Evolutionary conservation across 2,329 filamentous ascomycete species (phyloP), one percentile per base, ranked within the genome.

Genomic region (Botrytis porri): DNA sequence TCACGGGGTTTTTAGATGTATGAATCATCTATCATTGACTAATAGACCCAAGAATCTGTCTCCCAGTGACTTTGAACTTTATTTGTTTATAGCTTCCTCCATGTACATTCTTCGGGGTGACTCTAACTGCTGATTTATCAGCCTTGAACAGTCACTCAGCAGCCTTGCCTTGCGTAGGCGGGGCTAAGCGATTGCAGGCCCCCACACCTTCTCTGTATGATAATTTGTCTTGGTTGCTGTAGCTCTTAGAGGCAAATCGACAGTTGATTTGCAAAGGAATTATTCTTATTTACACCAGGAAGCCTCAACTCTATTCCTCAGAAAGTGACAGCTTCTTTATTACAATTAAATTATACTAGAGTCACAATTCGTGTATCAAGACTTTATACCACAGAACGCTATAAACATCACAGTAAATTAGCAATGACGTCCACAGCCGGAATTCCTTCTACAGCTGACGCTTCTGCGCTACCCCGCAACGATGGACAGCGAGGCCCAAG

Each of bases 401-500:
- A 41, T 41, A 51, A 51, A 32, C 18, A 29, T 41, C 51, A 29
- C 51, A 37, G 60, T 18, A 37, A n/a, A 54, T 37, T 61, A n/a
- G 37, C 72, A 72, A 72, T 70, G 54, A 35, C 69, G 64, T 73
- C 67, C n/a, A 37, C 51, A 72, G 65, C 32, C 45, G 76, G 71
- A 51, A 74, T 74, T 59, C 37, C 73, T 22, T 60, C 67, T 45
- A 73, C 80, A 75, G 64, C 51, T 63, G 51, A 67, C 29, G 35
- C 69, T 45, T 57, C 72, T 45, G 62, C 54, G 43, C 73, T 25
- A 16, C 37, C 64, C 37, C 73, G 61, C 77, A 80, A 64, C 78
- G 78, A 81, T 66, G 77, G 80, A 14, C 79, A 80, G 66, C 80
- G 82, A 57, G 82, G 83, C 60, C 79, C 81, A 35, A 80, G 81